Evolutionary conservation across 176 grass and related monocot species (phyloP).

Genomic region (Rhynchospora breviuscula): DNA sequence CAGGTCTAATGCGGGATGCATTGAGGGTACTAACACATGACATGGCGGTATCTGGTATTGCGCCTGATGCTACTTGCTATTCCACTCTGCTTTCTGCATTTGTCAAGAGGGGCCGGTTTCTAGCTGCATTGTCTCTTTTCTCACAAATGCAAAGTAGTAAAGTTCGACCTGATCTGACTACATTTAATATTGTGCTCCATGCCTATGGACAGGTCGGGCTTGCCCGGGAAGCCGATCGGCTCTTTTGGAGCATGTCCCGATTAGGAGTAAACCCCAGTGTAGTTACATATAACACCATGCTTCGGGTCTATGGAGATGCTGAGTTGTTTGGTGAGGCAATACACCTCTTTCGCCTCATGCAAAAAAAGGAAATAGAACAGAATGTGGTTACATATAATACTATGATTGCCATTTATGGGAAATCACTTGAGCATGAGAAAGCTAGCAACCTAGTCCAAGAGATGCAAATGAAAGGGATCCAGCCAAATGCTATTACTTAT

Average conservation of each 20-base stretch:
- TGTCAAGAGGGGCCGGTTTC: constrained; percentile 52
- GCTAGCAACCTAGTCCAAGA: constrained; percentile 71
- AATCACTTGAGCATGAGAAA: constrained; percentile 86
- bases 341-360: constrained; percentile 82
- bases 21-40: constrained; percentile 55
- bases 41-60: constrained; percentile 51
- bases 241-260: constrained; percentile 85
- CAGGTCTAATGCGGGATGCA: constrained; percentile 62
- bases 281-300: constrained; percentile 94
- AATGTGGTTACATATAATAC: constrained; percentile 97
- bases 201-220: constrained; percentile 93
- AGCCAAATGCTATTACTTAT: constrained; percentile 81
- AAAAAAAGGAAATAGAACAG: constrained; percentile 41
- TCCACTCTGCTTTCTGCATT: constrained; percentile 69
- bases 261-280: constrained; percentile 56
- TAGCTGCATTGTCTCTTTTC: constrained; percentile 84
- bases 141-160: constrained; percentile 62
- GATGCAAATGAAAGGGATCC: constrained; percentile 66
- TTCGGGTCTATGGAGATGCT: constrained; percentile 82
- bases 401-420: constrained; percentile 88
- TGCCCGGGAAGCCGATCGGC: constrained; percentile 65
- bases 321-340: constrained; percentile 92
- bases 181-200: constrained; percentile 79
- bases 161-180: constrained; percentile 63
- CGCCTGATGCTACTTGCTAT: constrained; percentile 68